Base-by-base conservation (phyloP, 208 protist species). In the Wallacemonas collosoma region DNA sequence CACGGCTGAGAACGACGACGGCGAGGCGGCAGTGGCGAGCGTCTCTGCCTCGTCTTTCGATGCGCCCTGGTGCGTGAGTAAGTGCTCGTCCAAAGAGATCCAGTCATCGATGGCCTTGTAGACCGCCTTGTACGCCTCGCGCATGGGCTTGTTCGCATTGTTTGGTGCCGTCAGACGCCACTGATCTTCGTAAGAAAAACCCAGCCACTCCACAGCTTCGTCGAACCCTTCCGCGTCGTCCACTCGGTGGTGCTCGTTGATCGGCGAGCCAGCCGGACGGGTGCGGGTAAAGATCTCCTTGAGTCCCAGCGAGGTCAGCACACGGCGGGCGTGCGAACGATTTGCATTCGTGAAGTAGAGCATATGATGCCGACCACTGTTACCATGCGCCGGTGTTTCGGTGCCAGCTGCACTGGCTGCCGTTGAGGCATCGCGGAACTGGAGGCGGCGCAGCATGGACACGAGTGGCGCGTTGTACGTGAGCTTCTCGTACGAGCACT, bases 311-410 rank as follows among this genome's bases (percentile, higher is more conserved):
- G 71, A 51, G 11, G 80, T 70, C 7, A 95, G 71, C 7, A 89
- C 79, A 1, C 67, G 80, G 3, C 68, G 68, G 17, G 90, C 87
- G 69, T 95, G 87, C 2, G 73, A 47, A 14, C 76, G 64, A 60
- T 85, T 79, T 38, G 87, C 90, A 48, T 93, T 95, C 15, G 87
- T 95, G 45, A 88, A 91, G 77, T 82, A 92, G 69, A 87, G 90
- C 12, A 95, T 67, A 64, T 93, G 82, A 53, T 86, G 76, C 15
- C 77, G 63, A 3, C 71, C 72, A 36, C 45, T 62, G 1, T n/a
- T 35, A 3, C 3, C 1, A 53, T 11, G 15, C 9, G 41, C 26
- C 17, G 45, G 38, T 60, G 54, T 38, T 0, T 12, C 11, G n/a
- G 53, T 6, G 8, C 3, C 55, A 11, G 53, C 55, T 26, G 55